These are phyloP conservation scores for Melanopsichium pennsylvanicum DNA, from an alignment of 1,284 basidiomycete species.

Conservation along the genomic window DNA sequence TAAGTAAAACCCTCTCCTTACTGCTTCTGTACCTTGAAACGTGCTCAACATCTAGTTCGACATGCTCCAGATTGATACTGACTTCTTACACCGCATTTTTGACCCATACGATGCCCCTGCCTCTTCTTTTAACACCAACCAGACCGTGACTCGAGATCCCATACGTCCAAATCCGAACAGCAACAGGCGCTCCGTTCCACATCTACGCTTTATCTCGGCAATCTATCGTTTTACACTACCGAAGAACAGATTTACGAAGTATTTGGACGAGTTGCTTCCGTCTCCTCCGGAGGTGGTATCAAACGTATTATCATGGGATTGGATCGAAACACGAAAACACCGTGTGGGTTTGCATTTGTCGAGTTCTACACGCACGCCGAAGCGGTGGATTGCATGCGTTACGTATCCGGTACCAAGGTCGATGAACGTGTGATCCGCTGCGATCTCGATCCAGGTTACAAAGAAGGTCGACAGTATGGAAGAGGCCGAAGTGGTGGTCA, in stretches of 20 bases:
- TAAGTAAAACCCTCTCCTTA: too few species aligned
- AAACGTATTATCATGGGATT: slow-evolving; percentile 99
- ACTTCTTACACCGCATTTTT: too few species aligned
- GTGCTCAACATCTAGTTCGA: too few species aligned
- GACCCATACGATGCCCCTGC: too few species aligned
- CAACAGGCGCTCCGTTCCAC: slow-evolving; percentile 69
- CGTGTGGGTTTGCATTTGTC: slow-evolving; percentile 99
- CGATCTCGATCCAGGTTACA: slow-evolving; percentile 97
- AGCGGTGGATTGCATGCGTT: slow-evolving; percentile 89
- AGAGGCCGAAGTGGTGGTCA: slow-evolving; percentile 96
- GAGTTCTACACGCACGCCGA: slow-evolving; percentile 97
- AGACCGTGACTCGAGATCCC: slow-evolving; percentile 67
- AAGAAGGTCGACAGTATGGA: slow-evolving; percentile 95
- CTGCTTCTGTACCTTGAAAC: too few species aligned
- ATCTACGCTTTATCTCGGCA: slow-evolving; percentile 76
- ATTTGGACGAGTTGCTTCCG: slow-evolving; percentile 87
- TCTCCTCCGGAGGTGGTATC: slow-evolving; percentile 91
- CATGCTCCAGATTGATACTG: too few species aligned
- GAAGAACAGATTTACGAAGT: slow-evolving; percentile 99
- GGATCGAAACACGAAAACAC: slow-evolving; percentile 95
- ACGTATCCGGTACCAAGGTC: slow-evolving; percentile 96
- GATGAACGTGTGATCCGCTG: slow-evolving; percentile 98
- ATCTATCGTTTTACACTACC: slow-evolving; percentile 74
- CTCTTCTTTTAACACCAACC: too few species aligned
- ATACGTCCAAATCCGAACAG: slow-evolving; percentile 65